These are phyloP conservation scores for Ascochyta rabiei DNA, from an alignment of 2,329 filamentous ascomycete genomes.

Conservation along the genomic window DNA sequence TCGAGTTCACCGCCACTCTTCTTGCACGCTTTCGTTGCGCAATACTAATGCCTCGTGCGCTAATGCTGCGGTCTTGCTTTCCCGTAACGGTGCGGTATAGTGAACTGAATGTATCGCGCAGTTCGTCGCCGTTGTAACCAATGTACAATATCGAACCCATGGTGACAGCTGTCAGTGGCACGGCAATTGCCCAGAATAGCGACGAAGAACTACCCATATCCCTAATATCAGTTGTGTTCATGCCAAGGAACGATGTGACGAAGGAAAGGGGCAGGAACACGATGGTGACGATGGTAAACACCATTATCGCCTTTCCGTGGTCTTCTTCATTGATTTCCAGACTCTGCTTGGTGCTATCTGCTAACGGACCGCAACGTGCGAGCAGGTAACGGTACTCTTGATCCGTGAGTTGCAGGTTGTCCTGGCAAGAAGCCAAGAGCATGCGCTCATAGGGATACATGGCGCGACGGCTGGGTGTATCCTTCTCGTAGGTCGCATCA, in stretches of 20 bases:
- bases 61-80: conserved; percentile 20
- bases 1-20: conserved; percentile 9
- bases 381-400: conserved; percentile 37
- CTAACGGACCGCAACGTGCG: conserved; percentile 34
- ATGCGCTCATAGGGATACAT: conserved; percentile 32
- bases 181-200: conserved; percentile 48
- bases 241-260: conserved; percentile 51
- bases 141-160: conserved; percentile 34
- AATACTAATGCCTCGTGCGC: conserved; percentile 31
- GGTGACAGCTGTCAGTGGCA: conserved; percentile 36
- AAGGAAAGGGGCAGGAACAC: conserved; percentile 55
- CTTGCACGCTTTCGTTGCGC: conserved; percentile 32
- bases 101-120: conserved; percentile 22
- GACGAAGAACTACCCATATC: conserved; percentile 48
- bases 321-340: conserved; percentile 46
- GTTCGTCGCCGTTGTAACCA: conserved; percentile 38
- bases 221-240: conserved; percentile 51
- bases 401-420: conserved; percentile 23
- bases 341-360: conserved; percentile 42
- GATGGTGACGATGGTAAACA: conserved; percentile 54
- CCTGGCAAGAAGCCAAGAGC: conserved; percentile 32
- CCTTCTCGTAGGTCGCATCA: conserved; percentile 29
- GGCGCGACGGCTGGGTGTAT: conserved; percentile 25
- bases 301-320: conserved; percentile 52
- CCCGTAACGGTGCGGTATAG: conserved; percentile 25